Evolutionary conservation across 2,329 filamentous ascomycete genomes (phyloP).

Genomic region (Aspergillus sp.): DNA sequence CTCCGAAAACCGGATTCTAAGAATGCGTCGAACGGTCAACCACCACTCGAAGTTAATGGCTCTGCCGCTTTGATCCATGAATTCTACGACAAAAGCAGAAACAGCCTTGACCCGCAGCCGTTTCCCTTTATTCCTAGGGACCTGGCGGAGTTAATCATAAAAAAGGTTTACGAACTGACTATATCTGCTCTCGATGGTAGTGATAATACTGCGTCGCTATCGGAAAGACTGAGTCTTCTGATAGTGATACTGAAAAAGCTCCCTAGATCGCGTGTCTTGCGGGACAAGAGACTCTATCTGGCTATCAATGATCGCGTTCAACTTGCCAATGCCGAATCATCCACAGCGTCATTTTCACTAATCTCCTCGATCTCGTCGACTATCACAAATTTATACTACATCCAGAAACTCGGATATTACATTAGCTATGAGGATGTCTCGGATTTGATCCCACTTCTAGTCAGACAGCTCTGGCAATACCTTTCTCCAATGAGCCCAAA

Average conservation of each 20-base stretch:
- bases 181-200: constrained; percentile 36
- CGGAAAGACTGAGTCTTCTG: constrained; percentile 64
- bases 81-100: constrained; percentile 74
- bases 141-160: constrained; percentile 66
- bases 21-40: constrained; percentile 23
- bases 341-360: constrained; percentile 39
- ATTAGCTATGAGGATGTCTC: constrained; percentile 56
- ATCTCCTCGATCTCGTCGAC: constrained; percentile 56
- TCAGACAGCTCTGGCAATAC: constrained; percentile 76
- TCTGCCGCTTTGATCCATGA: constrained; percentile 62
- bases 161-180: constrained; percentile 56
- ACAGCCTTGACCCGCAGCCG: constrained; percentile 65
- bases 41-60: constrained; percentile 22
- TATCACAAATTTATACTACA: constrained; percentile 43
- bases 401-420: constrained; percentile 41
- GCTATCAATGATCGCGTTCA: constrained; percentile 37
- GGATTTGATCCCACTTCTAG: constrained; percentile 68
- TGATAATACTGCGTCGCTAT: constrained; percentile 50
- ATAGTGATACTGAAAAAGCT: constrained; percentile 52
- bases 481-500: constrained; percentile 83
- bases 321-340: constrained; percentile 26
- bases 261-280: constrained; percentile 41
- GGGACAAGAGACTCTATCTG: constrained; percentile 40
- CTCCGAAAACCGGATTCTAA: constrained; percentile 54
- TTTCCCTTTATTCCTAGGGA: constrained; percentile 63